Evolutionary conservation across 306 rosid genomes (phyloP).

Genomic region (Vigna angularis): DNA sequence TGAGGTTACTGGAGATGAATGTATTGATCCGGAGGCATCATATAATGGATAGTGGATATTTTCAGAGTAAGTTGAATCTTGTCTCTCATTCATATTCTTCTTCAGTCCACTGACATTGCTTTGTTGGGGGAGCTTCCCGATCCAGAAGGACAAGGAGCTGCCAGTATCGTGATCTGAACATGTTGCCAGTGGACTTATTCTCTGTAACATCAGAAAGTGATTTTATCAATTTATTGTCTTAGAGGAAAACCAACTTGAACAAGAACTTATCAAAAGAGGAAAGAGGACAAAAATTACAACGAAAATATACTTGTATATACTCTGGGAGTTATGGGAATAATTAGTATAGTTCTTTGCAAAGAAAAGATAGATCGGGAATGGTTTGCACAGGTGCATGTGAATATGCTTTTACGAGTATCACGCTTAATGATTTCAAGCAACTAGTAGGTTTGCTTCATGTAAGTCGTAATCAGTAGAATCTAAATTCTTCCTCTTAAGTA

Average conservation of each 20-base stretch:
- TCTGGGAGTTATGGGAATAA: not conserved
- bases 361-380: not conserved
- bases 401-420: too few relatives aligned
- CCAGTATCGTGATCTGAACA: conserved; percentile 39
- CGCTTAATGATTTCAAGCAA: not conserved
- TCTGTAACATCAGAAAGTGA: conserved; percentile 43
- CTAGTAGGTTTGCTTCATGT: conserved; percentile 6
- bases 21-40: conserved; percentile 45
- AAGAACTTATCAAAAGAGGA: not conserved
- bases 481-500: not conserved
- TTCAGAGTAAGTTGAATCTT: conserved; percentile 41
- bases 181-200: conserved; percentile 36
- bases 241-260: conserved; percentile 7
- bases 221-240: conserved; percentile 1
- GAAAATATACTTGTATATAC: not conserved
- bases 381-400: too few relatives aligned
- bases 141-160: conserved; percentile 47
- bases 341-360: too few relatives aligned
- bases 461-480: not conserved
- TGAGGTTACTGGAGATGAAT: conserved; percentile 39
- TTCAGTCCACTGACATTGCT: conserved; percentile 26
- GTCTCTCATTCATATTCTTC: conserved; percentile 35
- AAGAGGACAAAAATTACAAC: not conserved
- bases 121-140: conserved; percentile 43
- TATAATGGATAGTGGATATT: conserved; percentile 11